Conservation (phyloP, 2,329 filamentous ascomycete species). For the Zymoseptoria pseudotritici region DNA sequence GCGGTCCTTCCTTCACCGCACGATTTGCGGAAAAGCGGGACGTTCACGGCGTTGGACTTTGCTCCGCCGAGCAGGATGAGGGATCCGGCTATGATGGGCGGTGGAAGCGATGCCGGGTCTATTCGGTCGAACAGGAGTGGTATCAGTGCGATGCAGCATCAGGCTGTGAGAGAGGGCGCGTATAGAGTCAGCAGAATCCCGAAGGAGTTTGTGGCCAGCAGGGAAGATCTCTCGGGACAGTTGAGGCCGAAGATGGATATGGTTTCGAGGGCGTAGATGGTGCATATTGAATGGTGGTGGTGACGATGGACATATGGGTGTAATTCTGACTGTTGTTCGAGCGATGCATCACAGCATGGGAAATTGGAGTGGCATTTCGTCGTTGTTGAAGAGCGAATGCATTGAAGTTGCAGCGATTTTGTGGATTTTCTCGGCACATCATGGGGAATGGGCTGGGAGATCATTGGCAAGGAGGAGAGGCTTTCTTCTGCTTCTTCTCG, state of each 20-base stretch:
- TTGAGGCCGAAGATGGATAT: slow-evolving; percentile 42
- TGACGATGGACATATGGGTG: neutral
- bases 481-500: too few species aligned
- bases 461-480: too few species aligned
- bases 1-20: slow-evolving; percentile 81
- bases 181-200: slow-evolving; percentile 82
- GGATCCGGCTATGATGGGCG: slow-evolving; percentile 44
- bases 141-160: slow-evolving; percentile 61
- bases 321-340: neutral
- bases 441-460: too few species aligned
- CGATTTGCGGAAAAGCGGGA: slow-evolving; percentile 65
- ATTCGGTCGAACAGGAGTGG: slow-evolving; percentile 65
- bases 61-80: slow-evolving; percentile 69
- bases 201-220: slow-evolving; percentile 71
- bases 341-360: too few species aligned
- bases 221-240: slow-evolving; percentile 55
- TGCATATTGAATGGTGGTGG: neutral
- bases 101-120: slow-evolving; percentile 40
- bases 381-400: too few species aligned
- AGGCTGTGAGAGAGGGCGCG: slow-evolving; percentile 71
- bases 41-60: slow-evolving; percentile 74
- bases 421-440: too few species aligned
- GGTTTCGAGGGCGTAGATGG: slow-evolving; percentile 13
- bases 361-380: too few species aligned
- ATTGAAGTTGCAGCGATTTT: too few species aligned